Evolutionary conservation across 495 filamentous ascomycete genomes (phyloP), one percentile per base, ranked within the genome.

Genomic region (Podospora anserina): DNA sequence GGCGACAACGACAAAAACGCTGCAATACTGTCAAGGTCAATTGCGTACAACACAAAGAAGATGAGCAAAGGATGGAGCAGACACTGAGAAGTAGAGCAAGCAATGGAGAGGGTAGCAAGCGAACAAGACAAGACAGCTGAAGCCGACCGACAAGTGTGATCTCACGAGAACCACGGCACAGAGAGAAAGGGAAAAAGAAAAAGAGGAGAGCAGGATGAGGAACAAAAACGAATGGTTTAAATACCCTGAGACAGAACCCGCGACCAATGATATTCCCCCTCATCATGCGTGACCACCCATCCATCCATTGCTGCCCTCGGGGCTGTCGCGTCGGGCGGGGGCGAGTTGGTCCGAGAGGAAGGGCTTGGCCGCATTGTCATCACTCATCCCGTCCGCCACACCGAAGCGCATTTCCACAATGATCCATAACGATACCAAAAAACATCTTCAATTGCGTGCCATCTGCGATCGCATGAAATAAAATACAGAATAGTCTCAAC

Each of bases 211-310:
- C 2, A 56, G 54, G 56, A 56, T 30, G 56, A 32, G 44, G 28
- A 60, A 61, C 0, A 58, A 58, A 56, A 39, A 44, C 5, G 34
- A 13, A 20, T 4, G 18, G 15, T 7, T 70, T 64, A 67, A 70
- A 64, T 66, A 67, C 44, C 20, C 58, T 39, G 19, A 28, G 26
- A 23, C 28, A 16, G 23, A 23, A 7, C 57, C 32, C 26, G 1
- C 19, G 30, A 34, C 71, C 71, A 72, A 72, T 72, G 27, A 66
- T 39, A 39, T 27, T 19, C 3, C 20, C 16, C 27, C 34, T 26
- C 15, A 9, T 4, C 11, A 26, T 54, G 63, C 49, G 57, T 53
- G 55, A 58, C 55, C 55, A 49, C 15, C 39, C 39, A 13, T 49
- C 39, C 39, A 49, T 49, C 39, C 39, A 49, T 16, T 49, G 39